phyloP scores from a whole-genome alignment of 148 eudicot species.

The Persicaria maculosa region DNA sequence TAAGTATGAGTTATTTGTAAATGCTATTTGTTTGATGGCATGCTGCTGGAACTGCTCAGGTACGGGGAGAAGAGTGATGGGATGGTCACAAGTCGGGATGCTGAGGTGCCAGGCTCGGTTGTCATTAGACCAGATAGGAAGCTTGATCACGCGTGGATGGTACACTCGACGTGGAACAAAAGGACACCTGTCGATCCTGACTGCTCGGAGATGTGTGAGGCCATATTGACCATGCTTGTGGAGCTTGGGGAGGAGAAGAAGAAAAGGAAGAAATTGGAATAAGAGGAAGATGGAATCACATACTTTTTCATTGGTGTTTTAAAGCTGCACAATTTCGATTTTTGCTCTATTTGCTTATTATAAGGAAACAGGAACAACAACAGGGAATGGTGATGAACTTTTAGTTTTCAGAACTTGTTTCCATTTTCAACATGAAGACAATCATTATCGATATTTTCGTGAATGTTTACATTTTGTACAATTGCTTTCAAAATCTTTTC shows the following conservation, averaged over 20 bases:
- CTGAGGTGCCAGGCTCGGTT: slow-evolving; percentile 91
- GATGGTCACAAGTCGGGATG: slow-evolving; percentile 81
- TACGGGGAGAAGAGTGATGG: slow-evolving; percentile 96
- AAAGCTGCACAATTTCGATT: neutral
- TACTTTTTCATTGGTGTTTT: neutral
- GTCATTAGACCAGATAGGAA: slow-evolving; percentile 68
- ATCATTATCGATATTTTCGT: no score
- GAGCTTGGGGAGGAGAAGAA: slow-evolving; percentile 40
- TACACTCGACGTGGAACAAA: slow-evolving; percentile 70
- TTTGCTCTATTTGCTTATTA: neutral
- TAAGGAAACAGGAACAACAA: neutral
- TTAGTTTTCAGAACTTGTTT: neutral
- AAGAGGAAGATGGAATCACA: neutral
- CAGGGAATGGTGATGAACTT: neutral
- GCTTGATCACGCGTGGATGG: slow-evolving; percentile 94
- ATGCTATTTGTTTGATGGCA: neutral
- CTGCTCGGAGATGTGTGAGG: slow-evolving; percentile 85
- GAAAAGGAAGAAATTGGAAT: neutral
- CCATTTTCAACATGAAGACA: neutral
- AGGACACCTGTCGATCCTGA: slow-evolving; percentile 45
- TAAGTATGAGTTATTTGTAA: neutral
- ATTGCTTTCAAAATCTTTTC: no score
- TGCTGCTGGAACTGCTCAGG: slow-evolving; percentile 28
- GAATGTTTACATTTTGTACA: no score
- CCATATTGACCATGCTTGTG: slow-evolving; percentile 69